Evolutionary conservation across 805 yeast genomes (phyloP), one percentile per base, ranked within the genome.

Genomic region (Ogataea siamensis): DNA sequence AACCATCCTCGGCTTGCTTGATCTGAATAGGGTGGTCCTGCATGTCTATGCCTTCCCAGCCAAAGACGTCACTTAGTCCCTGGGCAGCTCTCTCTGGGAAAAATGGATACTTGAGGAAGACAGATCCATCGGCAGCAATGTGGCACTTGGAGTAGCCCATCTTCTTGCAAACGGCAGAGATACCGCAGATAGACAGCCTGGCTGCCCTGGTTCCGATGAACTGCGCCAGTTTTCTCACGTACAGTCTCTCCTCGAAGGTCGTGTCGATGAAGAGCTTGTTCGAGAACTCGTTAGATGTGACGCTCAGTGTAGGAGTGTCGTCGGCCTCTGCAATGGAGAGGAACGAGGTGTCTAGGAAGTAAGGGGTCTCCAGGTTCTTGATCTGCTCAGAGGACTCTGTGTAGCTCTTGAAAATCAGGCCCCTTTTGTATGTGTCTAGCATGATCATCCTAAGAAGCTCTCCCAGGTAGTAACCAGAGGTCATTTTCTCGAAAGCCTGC

Each of bases 41-140:
- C 29, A 49, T 51, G 35, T 52, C 51, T 30, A 58, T 10, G 14
- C 54, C 58, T 3, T 61, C 64, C 97, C 97, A 93, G 49, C 75
- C 95, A 61, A 86, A 88, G 55, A 93, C 86, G 63, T 91, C 98
- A 62, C 83, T 78, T 63, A 93, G 75, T 45, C 87, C 97, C 59
- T 80, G 73, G 35, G 96, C 96, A 29, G 96, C 96, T 63, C 96
- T 80, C 62, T 84, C 84, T 62, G 85, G 80, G 81, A 93, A 93
- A 51, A 80, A 84, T 39, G 99, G 98, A 71, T 93, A 93, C 67
- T 79, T 85, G 76, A 87, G 81, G 72, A 70, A 87, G 32, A 93
- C 98, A 12, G 97, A 87, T 54, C 99, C 99, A 62, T 93, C 99
- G 46, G 98, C 97, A 43, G 99, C 99, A 65, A 87, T 84, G 62